A percentile compares a stretch with the other conserved stretches of the same genome.
Conservation (phyloP, 164 flowering plant species). For the Pachysandra terminalis region DNA sequence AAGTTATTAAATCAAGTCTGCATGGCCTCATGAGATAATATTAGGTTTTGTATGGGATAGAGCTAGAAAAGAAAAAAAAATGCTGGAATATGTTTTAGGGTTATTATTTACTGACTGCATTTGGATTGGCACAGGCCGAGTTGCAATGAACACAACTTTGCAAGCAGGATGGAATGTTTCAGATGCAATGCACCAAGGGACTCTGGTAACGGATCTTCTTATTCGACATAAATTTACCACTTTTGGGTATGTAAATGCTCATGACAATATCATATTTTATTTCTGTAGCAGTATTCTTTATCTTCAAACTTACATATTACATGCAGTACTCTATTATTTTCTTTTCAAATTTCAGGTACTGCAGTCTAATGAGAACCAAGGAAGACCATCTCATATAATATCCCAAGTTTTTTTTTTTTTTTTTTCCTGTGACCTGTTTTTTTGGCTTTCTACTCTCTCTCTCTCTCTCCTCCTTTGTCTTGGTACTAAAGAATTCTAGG, state of each 20-base stretch:
- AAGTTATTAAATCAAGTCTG: too few species aligned
- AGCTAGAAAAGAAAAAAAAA: not conserved
- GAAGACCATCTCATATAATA: constrained; percentile 17
- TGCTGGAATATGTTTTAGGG: too few species aligned
- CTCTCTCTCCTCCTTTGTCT: constrained; percentile 4
- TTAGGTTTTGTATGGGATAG: too few species aligned
- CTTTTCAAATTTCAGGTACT: constrained; percentile 24
- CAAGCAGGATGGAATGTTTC: constrained; percentile 96
- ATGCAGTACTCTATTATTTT: not conserved
- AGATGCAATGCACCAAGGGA: constrained; percentile 93
- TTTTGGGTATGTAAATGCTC: constrained; percentile 26
- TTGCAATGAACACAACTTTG: constrained; percentile 97
- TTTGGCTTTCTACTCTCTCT: too few species aligned
- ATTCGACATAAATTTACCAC: too few species aligned
- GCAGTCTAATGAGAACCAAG: constrained; percentile 26
- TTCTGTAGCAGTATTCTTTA: not conserved
- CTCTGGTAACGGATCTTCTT: constrained; percentile 40
- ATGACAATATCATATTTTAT: not conserved
- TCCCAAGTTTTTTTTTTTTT: too few species aligned
- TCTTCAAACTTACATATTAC: not conserved
- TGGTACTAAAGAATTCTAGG: constrained; percentile 12
- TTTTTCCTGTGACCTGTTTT: too few species aligned
- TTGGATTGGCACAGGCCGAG: constrained; percentile 48
- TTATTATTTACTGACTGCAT: too few species aligned
- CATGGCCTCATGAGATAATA: not conserved